Base-by-base conservation (phyloP, 192 early-diverging fungal species). In the Gryganskiella cystojenkinii region DNA sequence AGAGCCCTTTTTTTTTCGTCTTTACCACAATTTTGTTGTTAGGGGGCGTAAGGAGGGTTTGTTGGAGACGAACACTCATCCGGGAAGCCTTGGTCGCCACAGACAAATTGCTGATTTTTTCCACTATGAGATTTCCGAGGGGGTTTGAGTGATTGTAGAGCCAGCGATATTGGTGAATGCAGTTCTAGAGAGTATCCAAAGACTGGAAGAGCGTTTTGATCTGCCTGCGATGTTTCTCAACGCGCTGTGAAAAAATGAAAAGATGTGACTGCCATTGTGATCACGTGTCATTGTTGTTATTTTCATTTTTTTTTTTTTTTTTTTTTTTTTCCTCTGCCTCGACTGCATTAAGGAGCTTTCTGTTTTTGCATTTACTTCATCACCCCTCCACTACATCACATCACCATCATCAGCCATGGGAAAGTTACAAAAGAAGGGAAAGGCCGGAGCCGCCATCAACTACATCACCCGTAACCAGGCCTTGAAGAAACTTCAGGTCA, bases 401-500 rank as follows among this genome's bases (percentile, higher is more conserved):
- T 50, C 43, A 52, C 24, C 43, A 19, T 58, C 57, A 57, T 72
- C 28, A 65, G 64, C 51, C 63, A 92, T 92, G 91, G 91, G 82
- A 56, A 83, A 83, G 56, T 73, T 89, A 64, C 75, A 86, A 59
- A 93, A 92, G 86, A 96, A 99, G 88, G 94, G 95, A 79, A 89
- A 92, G 63, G 83, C 88, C 70, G 96, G 96, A 58, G 93, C 94
- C 43, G 96, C 92, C 67, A 83, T 86, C 70, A 97, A 95, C 85
- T 99, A 92, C 84, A 92, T 95, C 54, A 92, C 92, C 57, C 88
- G 98, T 70, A 93, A 89, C 73, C 90, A 93, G 80, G 96, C 96
- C 24, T 75, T 99, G 56, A 92, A 90, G 73, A 98, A 96, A 86
- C 92, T 99, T 70, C 98, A 99, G 82, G 82, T 99, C 56, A 89